Base-by-base conservation (phyloP, 2,329 filamentous ascomycete genomes). In the Botrytis fragariae region DNA sequence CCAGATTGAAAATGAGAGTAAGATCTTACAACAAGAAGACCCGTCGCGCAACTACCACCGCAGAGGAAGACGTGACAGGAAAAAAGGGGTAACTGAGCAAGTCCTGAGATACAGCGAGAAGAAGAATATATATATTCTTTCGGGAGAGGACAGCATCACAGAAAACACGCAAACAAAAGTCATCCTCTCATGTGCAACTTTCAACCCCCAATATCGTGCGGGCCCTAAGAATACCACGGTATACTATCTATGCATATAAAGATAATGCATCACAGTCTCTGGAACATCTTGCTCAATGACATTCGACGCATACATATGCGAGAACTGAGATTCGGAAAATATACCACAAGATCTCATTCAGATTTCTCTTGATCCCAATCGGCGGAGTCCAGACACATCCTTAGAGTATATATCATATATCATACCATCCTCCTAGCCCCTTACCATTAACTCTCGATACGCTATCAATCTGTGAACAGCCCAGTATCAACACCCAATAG, bases 11-110 rank as follows among this genome's bases (percentile, higher is more conserved):
- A 51, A 4, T 12, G 2, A 51, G 25, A n/a, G 10, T n/a, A n/a
- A n/a, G n/a, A n/a, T n/a, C n/a, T n/a, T n/a, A n/a, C 1, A 14
- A 14, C 1, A n/a, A 14, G 4, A 51, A 51, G 10, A n/a, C 10
- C 45, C 10, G 1, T 25, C 10, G 4, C 10, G 0, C 25, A 16
- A n/a, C 10, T n/a, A n/a, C 1, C 0, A 14, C 25, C 2, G 4
- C 2, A 51, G 48, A 54, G 48, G 2, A 4, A 54, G 48, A 54
- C 4, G 16, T 51, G 12, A 25, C 5, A 54, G 14, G 14, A 8
- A 14, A 57, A n/a, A 54, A 5, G 12, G 25, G 5, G 25, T 51
- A 5, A 51, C 48, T 6, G 12, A 14, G 12, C 4, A 51, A 51
- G 48, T 2, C 12, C 5, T n/a, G 12, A 25, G 0, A 51, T 51